A percentile compares a stretch with the other conserved stretches of the same genome.
These are phyloP conservation scores for Ogataea haglerorum DNA, from an alignment of 805 yeast genomes.

Conservation along the genomic window DNA sequence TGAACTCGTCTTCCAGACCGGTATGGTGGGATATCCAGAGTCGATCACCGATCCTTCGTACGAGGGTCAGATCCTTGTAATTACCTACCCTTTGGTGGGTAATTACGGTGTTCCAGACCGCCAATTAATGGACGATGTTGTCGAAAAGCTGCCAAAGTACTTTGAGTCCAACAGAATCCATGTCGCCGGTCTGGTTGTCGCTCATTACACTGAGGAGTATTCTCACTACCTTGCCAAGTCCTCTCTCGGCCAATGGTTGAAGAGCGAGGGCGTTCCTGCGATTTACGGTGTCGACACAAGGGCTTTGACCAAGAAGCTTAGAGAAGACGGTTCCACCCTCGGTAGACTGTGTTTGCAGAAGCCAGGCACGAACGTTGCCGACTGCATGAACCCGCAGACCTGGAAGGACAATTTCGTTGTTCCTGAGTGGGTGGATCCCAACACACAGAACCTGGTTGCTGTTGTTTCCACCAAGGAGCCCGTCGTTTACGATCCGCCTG, in stretches of 20 bases:
- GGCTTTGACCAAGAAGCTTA: constrained; percentile 85
- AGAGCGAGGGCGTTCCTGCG: constrained; percentile 90
- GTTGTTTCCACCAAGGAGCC: constrained; percentile 81
- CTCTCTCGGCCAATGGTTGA: constrained; percentile 90
- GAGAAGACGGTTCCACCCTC: constrained; percentile 88
- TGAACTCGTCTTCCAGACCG: constrained; percentile 98
- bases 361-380: constrained; percentile 30
- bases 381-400: constrained; percentile 32
- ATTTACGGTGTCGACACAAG: constrained; percentile 98
- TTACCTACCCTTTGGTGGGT: constrained; percentile 95
- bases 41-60: constrained; percentile 97
- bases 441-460: constrained; percentile 85
- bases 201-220: constrained; percentile 94
- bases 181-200: constrained; percentile 94
- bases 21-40: constrained; percentile 99
- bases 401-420: constrained; percentile 67
- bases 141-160: constrained; percentile 77
- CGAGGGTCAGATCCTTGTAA: constrained; percentile 94
- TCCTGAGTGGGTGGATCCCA: constrained; percentile 94
- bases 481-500: constrained; percentile 68
- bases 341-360: constrained; percentile 79
- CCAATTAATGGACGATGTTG: constrained; percentile 65
- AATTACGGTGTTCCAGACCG: constrained; percentile 99
- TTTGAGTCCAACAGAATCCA: constrained; percentile 92
- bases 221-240: constrained; percentile 92